These are phyloP conservation scores for Aspergillus calidoustus DNA, from an alignment of 2,329 filamentous ascomycete species.

Conservation along the genomic window DNA sequence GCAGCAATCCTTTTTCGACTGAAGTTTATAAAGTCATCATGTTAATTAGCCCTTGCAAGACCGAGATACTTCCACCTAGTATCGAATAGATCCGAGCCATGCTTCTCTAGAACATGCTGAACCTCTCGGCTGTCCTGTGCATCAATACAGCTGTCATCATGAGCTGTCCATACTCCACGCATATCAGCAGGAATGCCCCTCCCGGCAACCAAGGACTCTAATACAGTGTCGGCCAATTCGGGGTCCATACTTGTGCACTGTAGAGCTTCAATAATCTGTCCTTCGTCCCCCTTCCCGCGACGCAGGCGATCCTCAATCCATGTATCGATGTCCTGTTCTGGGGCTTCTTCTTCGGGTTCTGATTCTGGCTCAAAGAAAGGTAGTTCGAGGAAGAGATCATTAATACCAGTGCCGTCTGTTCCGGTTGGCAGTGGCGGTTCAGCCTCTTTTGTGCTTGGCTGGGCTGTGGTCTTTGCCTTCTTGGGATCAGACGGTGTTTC, in stretches of 20 bases:
- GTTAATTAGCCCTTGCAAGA: constrained; percentile 28
- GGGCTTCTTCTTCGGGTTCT: constrained; percentile 25
- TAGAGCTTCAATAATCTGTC: constrained; percentile 40
- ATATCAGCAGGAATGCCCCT: constrained; percentile 45
- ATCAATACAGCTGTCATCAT: constrained; percentile 48
- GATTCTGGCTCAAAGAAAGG: constrained; percentile 35
- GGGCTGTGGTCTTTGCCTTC: constrained; percentile 1
- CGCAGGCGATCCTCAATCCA: constrained; percentile 45
- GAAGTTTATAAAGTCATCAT: constrained; percentile 5
- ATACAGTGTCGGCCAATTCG: constrained; percentile 41
- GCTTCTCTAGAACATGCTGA: constrained; percentile 46
- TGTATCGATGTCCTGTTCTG: constrained; percentile 36
- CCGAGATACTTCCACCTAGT: constrained; percentile 44
- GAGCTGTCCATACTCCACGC: constrained; percentile 53
- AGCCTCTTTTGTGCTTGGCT: neutral
- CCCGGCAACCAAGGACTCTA: constrained; percentile 36
- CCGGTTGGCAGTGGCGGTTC: neutral
- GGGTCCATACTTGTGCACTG: constrained; percentile 48
- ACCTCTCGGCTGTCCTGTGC: constrained; percentile 39
- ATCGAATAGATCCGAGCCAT: constrained; percentile 45
- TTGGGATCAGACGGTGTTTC: neutral
- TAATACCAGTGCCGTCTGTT: constrained; percentile 22
- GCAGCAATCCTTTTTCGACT: neutral
- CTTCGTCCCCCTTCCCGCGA: constrained; percentile 35
- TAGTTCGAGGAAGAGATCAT: constrained; percentile 34